Conservation (phyloP, 352 stramenopile genomes). For the Pythium coloratum region DNA sequence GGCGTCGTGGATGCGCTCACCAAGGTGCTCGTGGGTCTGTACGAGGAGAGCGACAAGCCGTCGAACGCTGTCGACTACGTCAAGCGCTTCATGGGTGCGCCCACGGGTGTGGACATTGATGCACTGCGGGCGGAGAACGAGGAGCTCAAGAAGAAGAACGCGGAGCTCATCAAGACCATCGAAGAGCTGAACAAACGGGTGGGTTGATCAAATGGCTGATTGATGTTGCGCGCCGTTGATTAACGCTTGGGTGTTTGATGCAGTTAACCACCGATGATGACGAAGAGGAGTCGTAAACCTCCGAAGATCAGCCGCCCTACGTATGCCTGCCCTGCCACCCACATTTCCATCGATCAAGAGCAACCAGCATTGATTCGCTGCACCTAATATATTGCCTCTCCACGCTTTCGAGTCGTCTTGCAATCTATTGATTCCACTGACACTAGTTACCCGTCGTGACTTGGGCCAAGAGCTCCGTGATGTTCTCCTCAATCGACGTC, state of each 20-base stretch:
- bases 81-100: constrained; percentile 94
- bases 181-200: constrained; percentile 91
- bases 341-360: background rate
- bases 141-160: constrained; percentile 92
- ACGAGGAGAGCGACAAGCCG: constrained; percentile 95
- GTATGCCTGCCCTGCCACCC: background rate
- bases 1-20: constrained; percentile 97
- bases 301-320: background rate
- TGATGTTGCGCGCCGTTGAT: background rate
- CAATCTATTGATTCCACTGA: background rate
- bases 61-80: constrained; percentile 98
- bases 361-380: background rate
- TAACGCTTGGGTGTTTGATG: constrained; percentile 12
- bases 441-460: constrained; percentile 42
- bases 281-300: constrained; percentile 47
- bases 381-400: constrained; percentile 29
- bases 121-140: constrained; percentile 88
- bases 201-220: constrained; percentile 17
- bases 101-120: constrained; percentile 91
- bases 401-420: background rate
- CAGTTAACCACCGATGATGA: constrained; percentile 68
- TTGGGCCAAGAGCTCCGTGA: constrained; percentile 80
- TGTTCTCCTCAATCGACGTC: constrained; percentile 77
- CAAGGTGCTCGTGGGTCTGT: constrained; percentile 96
- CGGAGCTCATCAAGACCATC: constrained; percentile 88